phyloP scores from a whole-genome alignment of 2,329 filamentous ascomycete species.

The Aspergillus sp. region DNA sequence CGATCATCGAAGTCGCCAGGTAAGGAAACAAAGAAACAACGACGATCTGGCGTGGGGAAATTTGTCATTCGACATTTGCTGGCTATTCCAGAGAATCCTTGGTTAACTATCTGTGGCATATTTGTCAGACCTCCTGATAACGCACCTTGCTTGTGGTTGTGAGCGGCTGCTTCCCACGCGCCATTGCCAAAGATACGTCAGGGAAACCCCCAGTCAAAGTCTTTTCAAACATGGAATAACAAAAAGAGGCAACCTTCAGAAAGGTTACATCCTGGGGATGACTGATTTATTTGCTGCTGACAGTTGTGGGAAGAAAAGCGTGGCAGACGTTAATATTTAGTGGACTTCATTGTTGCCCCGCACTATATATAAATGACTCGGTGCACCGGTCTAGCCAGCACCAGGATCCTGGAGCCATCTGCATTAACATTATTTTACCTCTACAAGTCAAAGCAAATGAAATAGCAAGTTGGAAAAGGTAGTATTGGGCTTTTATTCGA shows the following conservation, averaged over 20 bases:
- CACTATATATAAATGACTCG: background rate
- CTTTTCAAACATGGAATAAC: no score
- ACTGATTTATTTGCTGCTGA: no score
- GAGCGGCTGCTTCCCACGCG: background rate
- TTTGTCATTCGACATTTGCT: background rate
- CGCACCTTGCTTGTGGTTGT: background rate
- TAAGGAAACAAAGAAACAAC: background rate
- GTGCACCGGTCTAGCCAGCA: background rate
- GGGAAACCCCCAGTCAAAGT: no score
- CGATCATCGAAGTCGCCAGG: background rate
- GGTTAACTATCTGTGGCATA: background rate
- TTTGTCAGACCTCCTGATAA: background rate
- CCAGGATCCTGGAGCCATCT: background rate
- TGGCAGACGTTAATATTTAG: background rate
- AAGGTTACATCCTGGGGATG: no score
- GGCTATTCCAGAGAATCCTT: background rate
- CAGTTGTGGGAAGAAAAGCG: background rate
- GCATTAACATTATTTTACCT: background rate
- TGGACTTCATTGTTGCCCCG: background rate
- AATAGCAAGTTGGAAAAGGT: background rate
- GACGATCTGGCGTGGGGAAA: background rate
- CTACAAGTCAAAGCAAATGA: background rate
- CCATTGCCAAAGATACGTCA: no score
- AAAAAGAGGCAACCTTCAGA: no score
- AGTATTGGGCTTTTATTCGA: background rate